Evolutionary conservation across 225 moss, liverwort and hornwort species (phyloP), one percentile per base, ranked within the genome.

Genomic region (Lunularia cruciata): DNA sequence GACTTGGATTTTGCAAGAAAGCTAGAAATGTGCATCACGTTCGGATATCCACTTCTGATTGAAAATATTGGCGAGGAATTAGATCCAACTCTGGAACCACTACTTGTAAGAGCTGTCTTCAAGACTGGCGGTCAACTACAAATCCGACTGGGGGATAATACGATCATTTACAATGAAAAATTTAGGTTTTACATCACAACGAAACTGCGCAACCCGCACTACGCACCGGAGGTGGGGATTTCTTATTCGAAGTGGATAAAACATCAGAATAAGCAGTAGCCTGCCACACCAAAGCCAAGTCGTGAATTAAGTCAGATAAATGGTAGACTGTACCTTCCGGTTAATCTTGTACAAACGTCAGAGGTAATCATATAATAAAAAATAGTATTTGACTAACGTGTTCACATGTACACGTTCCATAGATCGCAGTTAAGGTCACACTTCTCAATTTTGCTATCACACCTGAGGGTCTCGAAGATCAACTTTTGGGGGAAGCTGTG

Each of bases 351-450:
- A 13, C 13, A 13, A 40, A 40, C n/a, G n/a, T 40, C 40, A 40
- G 40, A 40, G 40, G 6, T 40, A 40, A 40, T 40, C 40, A 40
- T 13, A 40, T 13, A 40, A 40, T 40, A 6, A 40, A 40, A 13
- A 13, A 6, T 40, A 57, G 31, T 8, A 8, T 60, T 40, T n/a
- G n/a, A n/a, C n/a, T n/a, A n/a, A n/a, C n/a, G 40, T 40, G 8
- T 40, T 6, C 13, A 40, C 19, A 0, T 48, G 8, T n/a, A 36
- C 22, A 22, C 46, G 40, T 34, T 10, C 77, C 33, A 14, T 57
- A 92, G 92, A 82, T 90, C 49, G 83, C 88, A 28, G 88, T 90
- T n/a, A 93, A 90, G 60, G 85, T 93, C 12, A 90, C 92, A 9
- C 25, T 93, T 0, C 65, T 88, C 3, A 93, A 93, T 73, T 93